phyloP scores from a whole-genome alignment of 176 grass and related monocot genomes.

The Carex pumila region DNA sequence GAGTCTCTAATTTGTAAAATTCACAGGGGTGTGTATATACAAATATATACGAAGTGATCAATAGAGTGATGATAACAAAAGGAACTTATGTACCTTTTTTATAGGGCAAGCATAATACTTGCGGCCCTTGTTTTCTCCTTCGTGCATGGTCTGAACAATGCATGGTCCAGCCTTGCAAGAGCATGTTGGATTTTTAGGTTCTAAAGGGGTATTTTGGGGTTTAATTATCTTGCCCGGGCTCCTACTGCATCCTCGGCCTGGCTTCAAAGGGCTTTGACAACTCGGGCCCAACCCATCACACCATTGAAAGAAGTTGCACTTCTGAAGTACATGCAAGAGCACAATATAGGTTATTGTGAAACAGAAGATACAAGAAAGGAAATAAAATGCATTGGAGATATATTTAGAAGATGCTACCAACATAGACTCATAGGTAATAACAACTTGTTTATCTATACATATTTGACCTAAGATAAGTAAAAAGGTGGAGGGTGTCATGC shows the following conservation, averaged over 20 bases:
- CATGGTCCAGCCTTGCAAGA: conserved; percentile 57
- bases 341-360: neutral
- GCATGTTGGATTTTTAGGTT: conserved; percentile 21
- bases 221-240: neutral
- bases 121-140: conserved; percentile 15
- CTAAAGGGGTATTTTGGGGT: conserved; percentile 5
- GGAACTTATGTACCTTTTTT: conserved; percentile 47
- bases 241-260: neutral
- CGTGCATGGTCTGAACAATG: neutral
- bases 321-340: conserved; percentile 20
- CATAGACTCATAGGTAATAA: neutral
- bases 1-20: conserved; percentile 10
- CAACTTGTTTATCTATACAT: neutral
- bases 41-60: neutral
- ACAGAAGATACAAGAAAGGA: neutral
- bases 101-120: conserved; percentile 45
- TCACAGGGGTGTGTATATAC: neutral
- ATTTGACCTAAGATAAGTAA: neutral
- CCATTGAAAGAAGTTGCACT: conserved; percentile 26
- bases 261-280: conserved; percentile 26
- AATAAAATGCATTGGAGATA: neutral
- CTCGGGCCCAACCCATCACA: conserved; percentile 15
- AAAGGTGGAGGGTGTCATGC: neutral
- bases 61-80: neutral
- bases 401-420: neutral